A percentile compares a stretch with the other conserved stretches of the same genome.
phyloP scores from a whole-genome alignment of 345 rosid genomes.

The Moricandia arvensis region DNA sequence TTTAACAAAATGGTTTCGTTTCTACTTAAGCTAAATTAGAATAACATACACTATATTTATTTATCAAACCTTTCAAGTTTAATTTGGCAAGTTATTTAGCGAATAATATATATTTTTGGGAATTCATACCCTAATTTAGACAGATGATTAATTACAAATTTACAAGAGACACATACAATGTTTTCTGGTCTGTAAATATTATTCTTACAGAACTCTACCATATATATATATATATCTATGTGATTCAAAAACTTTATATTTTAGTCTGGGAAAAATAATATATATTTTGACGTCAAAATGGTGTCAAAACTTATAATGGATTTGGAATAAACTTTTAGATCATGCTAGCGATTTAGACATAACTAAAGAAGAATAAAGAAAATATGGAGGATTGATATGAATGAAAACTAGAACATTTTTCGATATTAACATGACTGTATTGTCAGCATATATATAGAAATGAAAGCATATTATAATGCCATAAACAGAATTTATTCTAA shows the following conservation, averaged over 20 bases:
- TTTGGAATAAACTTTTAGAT: slow-evolving; percentile 17
- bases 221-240: too few species aligned
- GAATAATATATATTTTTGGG: neutral
- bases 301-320: neutral
- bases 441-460: slow-evolving; percentile 1
- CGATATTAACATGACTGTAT: neutral
- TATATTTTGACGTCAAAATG: neutral
- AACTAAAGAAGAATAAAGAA: slow-evolving; percentile 16
- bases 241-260: neutral
- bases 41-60: neutral
- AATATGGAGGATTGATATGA: slow-evolving; percentile 14
- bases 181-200: neutral
- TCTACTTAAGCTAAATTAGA: neutral
- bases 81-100: neutral
- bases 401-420: slow-evolving; percentile 12
- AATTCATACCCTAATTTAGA: neutral
- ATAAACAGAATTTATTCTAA: slow-evolving; percentile 39
- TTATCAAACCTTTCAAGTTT: neutral
- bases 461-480: slow-evolving; percentile 28
- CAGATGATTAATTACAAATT: neutral
- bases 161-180: neutral
- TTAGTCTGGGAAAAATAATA: neutral
- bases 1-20: neutral
- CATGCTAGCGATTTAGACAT: slow-evolving; percentile 4
- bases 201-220: neutral